Evolutionary conservation across 73 alveolate genomes (phyloP).

Genomic region (Urostyla sp.): DNA sequence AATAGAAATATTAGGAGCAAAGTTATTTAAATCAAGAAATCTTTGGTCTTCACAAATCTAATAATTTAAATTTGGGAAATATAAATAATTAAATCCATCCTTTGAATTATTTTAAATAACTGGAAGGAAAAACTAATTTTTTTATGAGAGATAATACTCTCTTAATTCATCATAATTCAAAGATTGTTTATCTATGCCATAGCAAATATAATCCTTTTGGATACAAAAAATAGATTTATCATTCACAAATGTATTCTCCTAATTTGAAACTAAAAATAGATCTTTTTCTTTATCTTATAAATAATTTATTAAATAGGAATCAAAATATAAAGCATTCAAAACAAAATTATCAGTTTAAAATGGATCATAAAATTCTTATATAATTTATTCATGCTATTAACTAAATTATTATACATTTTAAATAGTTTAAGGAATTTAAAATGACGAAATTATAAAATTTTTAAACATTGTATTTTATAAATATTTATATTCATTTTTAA

Average conservation of each 20-base stretch:
- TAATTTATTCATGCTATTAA: neutral
- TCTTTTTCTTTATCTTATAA: conserved; percentile 44
- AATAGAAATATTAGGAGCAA: conserved; percentile 16
- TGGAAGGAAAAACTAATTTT: neutral
- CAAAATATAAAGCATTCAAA: conserved; percentile 13
- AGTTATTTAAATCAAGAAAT: neutral
- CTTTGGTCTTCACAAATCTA: neutral
- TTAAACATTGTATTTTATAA: neutral
- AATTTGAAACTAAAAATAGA: neutral
- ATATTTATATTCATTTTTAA: neutral
- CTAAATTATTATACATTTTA: conserved; percentile 3
- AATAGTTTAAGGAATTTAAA: neutral
- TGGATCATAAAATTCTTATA: no score
- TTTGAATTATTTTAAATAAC: neutral
- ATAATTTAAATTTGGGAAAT: conserved; percentile 18
- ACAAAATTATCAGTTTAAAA: conserved; percentile 7
- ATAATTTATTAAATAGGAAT: conserved; percentile 8
- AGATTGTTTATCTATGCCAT: neutral
- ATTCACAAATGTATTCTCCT: neutral
- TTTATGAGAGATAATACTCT: conserved; percentile 7
- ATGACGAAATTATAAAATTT: neutral
- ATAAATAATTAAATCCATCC: conserved; percentile 12
- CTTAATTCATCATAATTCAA: conserved; percentile 13
- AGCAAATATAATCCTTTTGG: neutral
- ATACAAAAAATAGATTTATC: conserved; percentile 6